These are phyloP conservation scores for Paecilomyces fulvus DNA, from an alignment of 2,329 filamentous ascomycete genomes.

Conservation along the genomic window DNA sequence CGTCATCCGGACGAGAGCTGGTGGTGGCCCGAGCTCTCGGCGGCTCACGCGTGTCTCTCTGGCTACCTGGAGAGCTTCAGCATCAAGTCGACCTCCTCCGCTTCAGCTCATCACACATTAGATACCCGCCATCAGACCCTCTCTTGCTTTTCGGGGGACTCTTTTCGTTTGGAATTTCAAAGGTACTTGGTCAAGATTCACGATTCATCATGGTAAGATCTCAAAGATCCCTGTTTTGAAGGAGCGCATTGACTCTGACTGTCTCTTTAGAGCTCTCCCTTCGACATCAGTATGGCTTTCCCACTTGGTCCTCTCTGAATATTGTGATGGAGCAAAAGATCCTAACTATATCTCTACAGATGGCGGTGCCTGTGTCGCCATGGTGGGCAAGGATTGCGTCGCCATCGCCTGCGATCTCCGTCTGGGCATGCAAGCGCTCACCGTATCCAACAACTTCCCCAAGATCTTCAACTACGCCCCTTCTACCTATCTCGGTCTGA, in stretches of 20 bases:
- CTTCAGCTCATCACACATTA: constrained; percentile 9
- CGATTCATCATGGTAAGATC: constrained; percentile 23
- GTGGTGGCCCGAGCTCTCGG: constrained; percentile 21
- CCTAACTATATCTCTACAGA: constrained; percentile 34
- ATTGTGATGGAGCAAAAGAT: neutral
- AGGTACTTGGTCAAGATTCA: neutral
- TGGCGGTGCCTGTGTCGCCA: constrained; percentile 93
- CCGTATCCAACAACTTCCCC: constrained; percentile 97
- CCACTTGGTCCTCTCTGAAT: constrained; percentile 1
- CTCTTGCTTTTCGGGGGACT: neutral
- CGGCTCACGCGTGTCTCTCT: constrained; percentile 9
- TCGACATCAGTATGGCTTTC: constrained; percentile 71
- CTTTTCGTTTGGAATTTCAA: neutral
- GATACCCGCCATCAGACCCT: constrained; percentile 3
- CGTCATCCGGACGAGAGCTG: constrained; percentile 20
- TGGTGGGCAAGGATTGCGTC: constrained; percentile 99
- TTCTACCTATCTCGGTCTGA: constrained; percentile 90
- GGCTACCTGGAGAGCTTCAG: constrained; percentile 16
- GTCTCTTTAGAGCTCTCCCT: constrained; percentile 64
- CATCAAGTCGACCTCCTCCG: constrained; percentile 10
- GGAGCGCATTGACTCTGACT: neutral
- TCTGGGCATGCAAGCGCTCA: constrained; percentile 90
- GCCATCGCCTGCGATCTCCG: constrained; percentile 98
- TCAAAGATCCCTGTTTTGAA: neutral
- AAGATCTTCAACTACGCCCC: constrained; percentile 95